Conservation (phyloP, 371 early-diverging fungal genomes). For the Apophysomyces variabilis region DNA sequence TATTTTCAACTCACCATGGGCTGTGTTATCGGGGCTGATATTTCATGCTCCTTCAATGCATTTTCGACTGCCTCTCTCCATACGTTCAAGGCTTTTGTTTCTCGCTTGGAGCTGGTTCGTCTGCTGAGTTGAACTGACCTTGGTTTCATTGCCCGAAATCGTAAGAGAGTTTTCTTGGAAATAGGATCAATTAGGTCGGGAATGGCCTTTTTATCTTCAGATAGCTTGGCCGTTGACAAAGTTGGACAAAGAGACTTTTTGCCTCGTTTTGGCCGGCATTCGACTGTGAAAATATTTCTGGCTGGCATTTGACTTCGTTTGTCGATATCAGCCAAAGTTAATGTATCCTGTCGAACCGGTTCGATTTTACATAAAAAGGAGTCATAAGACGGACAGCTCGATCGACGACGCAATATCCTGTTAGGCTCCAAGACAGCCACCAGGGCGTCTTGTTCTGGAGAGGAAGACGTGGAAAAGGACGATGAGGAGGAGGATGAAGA, state of each 20-base stretch:
- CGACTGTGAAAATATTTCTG: not conserved
- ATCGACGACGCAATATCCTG: conserved; percentile 18
- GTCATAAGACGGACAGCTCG: conserved; percentile 18
- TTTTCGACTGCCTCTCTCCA: conserved; percentile 36
- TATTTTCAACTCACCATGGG: conserved; percentile 8
- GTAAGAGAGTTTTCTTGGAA: conserved; percentile 22
- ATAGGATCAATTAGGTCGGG: conserved; percentile 16
- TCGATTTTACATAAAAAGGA: not conserved
- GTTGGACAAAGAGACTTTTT: not conserved
- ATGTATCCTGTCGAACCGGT: not conserved
- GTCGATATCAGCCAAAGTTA: not conserved
- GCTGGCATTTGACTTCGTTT: not conserved
- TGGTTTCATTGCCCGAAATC: conserved; percentile 28
- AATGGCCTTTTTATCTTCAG: not conserved
- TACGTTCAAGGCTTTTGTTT: conserved; percentile 36
- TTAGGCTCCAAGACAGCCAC: conserved; percentile 9
- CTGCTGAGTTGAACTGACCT: conserved; percentile 27
- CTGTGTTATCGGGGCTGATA: not conserved
- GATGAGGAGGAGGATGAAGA: not conserved
- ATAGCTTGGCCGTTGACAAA: not conserved
- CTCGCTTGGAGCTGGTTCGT: conserved; percentile 31
- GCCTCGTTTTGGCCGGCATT: not conserved
- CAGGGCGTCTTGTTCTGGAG: not conserved
- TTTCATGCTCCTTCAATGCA: conserved; percentile 4
- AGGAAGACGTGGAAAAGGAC: not conserved